Base-by-base conservation (phyloP, 768 basidiomycete genomes). In the Boletales sp. region DNA sequence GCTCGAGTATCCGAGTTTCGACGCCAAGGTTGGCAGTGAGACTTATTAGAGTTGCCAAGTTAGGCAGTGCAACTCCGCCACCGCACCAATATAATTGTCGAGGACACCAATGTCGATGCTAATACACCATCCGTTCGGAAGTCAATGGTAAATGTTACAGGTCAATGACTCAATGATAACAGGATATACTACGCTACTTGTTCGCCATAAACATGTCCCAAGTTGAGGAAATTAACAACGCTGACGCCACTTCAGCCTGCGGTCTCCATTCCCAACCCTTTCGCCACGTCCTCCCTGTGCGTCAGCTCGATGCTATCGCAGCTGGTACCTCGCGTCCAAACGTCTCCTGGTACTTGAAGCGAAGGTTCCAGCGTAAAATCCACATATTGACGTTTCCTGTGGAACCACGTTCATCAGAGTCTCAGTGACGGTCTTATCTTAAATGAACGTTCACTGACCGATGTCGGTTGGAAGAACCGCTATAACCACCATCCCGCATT, bases 301-400 rank as follows among this genome's bases (percentile, higher is more conserved):
- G 73, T 75, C 46, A 79, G 53, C 56, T 78, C 8, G 56, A 66
- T 2, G 70, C 71, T 12, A 83, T 49, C 39, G 63, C 61, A 15
- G 59, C 57, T 0, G 75, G 72, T 5, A 80, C 35, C 3, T 58
- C 65, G 9, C 59, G 57, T 43, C 71, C 72, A 64, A 81, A 81
- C 14, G 70, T 72, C 5, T 61, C 61, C 2, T 45, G 51, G 57
- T 73, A 71, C 49, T 74, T 15, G 57, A 54, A 2, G 61, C 43
- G 9, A 41, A 36, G 30, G 18, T 17, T 8, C 8, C 4, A 10
- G 76, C 70, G 46, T 33, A 13, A 17, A 46, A 45, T 30, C 43
- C 28, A n/a, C 19, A 18, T 31, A 79, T 60, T 3, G 64, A 69
- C 34, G 77, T 61, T 28, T 70, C 70, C 54, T 75, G 72, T 9